Evolutionary conservation across 345 rosid genomes (phyloP), one percentile per base, ranked within the genome.

Genomic region (Sonneratia caseolaris): DNA sequence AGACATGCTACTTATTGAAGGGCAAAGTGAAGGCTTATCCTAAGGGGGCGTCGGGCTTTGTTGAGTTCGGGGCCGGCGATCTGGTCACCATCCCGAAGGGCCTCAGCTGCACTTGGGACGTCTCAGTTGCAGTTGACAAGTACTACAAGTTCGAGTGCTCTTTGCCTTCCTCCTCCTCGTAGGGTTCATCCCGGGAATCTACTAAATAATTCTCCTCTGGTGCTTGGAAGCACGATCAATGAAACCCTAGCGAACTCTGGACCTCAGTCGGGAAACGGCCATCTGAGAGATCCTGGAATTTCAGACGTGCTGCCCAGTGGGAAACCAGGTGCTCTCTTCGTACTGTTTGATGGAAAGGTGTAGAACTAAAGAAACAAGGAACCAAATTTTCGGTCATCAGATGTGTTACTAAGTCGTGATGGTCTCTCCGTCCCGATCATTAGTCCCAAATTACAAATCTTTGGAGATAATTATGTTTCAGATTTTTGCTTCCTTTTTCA

Each of bases 31-130:
- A 76, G 78, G 94, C 76, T 27, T 88, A 88, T 73, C 79, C 89
- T 10, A 91, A 84, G 78, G 85, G 89, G 8, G 75, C 85, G 27
- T 27, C 68, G 12, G 93, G 85, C 71, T 81, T 66, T 70, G 96
- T 91, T 0, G 98, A 91, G 85, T 93, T 93, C 73, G 96, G 96
- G 0, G 94, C 94, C 0, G 98, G 98, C 76, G 98, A 93, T 87
- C 87, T 93, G 43, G 97, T 93, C 47, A 83, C 72, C 68, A 86
- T 93, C 59, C 98, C 96, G 0, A 89, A 87, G 73, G 98, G 96
- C 14, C 84, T 89, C 37, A 88, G 96, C 70, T 93, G 97, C 79
- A 88, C 91, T 71, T 93, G 98, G 98, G 97, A 91, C 72, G 96
- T 93, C 5, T 84, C 91, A 32, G 76, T 89, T 13, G 86, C 98